These are phyloP conservation scores for Trichoderma sp. DNA, from an alignment of 2,329 filamentous ascomycete genomes.

Conservation along the genomic window DNA sequence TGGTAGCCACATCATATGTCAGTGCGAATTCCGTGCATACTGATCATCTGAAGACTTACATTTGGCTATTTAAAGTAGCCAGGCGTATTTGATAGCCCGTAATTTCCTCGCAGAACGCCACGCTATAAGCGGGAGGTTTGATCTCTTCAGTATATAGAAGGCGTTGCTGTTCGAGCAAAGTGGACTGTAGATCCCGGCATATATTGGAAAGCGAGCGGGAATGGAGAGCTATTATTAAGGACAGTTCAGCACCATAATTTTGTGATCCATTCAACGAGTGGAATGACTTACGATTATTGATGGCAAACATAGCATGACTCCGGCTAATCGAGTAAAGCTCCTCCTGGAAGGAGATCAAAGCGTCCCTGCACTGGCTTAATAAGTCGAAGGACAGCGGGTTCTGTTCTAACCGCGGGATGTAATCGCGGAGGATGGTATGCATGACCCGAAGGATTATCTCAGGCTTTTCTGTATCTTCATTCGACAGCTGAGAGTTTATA, in stretches of 20 bases:
- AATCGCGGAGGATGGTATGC: rapidly evolving
- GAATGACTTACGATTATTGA: background rate
- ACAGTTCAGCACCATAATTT: background rate
- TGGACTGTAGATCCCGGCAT: background rate
- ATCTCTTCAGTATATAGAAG: background rate
- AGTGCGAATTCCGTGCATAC: background rate
- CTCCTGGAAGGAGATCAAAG: no score
- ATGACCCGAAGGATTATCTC: no score
- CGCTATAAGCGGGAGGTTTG: no score
- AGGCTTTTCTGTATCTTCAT: background rate
- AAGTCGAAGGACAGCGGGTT: no score
- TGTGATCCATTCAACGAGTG: rapidly evolving
- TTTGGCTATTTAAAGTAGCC: background rate
- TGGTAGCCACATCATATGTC: background rate
- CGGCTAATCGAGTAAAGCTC: no score
- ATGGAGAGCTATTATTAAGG: background rate
- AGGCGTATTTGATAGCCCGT: background rate
- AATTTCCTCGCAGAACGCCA: background rate
- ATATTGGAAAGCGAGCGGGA: background rate
- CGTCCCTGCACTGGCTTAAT: no score
- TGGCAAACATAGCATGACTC: no score
- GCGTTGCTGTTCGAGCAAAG: background rate
- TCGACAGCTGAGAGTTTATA: background rate
- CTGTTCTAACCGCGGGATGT: no score
- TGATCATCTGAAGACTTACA: background rate